Evolutionary conservation across 345 rosid genomes (phyloP).

Genomic region (Eucalyptus marginata): DNA sequence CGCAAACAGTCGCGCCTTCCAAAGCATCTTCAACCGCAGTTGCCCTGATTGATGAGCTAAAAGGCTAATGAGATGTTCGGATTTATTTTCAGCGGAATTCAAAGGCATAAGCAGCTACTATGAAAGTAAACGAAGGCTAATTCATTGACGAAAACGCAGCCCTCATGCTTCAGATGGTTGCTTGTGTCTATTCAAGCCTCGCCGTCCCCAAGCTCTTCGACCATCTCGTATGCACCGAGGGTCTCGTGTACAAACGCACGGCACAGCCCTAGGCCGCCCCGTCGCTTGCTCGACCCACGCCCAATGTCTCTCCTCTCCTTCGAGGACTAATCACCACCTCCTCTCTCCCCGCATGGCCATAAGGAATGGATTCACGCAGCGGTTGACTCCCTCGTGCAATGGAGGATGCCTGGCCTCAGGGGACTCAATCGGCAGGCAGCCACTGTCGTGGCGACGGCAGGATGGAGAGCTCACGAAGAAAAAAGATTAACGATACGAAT

Average conservation of each 20-base stretch:
- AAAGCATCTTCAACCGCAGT: background rate
- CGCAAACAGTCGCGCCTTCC: background rate
- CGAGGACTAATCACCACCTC: background rate
- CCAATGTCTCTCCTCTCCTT: background rate
- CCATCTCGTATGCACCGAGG: slow-evolving; percentile 33
- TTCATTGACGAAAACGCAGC: background rate
- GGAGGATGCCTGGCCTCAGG: background rate
- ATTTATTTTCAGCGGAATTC: background rate
- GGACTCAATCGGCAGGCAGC: background rate
- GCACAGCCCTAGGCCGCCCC: background rate
- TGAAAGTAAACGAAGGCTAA: background rate
- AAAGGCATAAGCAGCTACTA: background rate
- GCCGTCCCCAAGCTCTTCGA: slow-evolving; percentile 84
- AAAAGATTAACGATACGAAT: too few relatives aligned
- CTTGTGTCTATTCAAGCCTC: slow-evolving; percentile 29
- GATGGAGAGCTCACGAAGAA: background rate
- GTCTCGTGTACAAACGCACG: slow-evolving; percentile 30
- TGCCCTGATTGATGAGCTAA: background rate
- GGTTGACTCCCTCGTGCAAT: background rate
- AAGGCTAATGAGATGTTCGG: background rate
- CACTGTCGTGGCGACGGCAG: background rate
- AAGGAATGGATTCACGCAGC: background rate
- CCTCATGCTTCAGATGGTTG: background rate
- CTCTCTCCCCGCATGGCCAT: background rate
- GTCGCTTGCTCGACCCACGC: background rate